phyloP scores from a whole-genome alignment of 129 eudicot genomes.

The Escallonia herrerae region DNA sequence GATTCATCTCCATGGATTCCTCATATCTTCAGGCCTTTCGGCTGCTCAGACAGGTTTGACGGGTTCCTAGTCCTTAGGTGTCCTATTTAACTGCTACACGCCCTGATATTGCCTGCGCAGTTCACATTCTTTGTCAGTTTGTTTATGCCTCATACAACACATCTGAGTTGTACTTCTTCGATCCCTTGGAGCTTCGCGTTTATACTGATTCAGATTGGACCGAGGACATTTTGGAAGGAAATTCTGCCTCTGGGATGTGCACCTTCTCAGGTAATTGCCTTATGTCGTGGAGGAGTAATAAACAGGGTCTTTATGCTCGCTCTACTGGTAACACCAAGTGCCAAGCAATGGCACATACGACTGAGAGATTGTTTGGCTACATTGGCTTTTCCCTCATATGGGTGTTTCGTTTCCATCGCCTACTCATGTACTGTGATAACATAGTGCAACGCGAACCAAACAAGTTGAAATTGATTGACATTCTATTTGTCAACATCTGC shows the following conservation, averaged over 20 bases:
- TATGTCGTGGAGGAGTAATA: constrained; percentile 3
- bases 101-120: neutral
- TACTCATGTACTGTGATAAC: neutral
- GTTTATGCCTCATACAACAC: neutral
- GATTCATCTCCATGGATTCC: too few species aligned
- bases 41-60: too few species aligned
- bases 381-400: neutral
- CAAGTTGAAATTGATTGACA: neutral
- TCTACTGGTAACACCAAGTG: neutral
- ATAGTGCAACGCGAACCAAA: neutral
- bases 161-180: constrained; percentile 3
- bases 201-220: neutral
- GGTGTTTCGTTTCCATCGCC: neutral
- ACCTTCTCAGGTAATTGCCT: neutral
- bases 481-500: neutral
- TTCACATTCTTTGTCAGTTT: constrained; percentile 9
- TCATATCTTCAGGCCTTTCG: too few species aligned
- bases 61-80: too few species aligned
- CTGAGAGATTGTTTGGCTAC: constrained; percentile 6
- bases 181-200: neutral
- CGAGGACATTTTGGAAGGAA: neutral
- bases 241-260: neutral
- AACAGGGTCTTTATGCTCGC: neutral
- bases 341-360: neutral
- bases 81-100: neutral